Conservation (phyloP, 768 basidiomycete genomes). For the Phaeolepiota aurea region DNA sequence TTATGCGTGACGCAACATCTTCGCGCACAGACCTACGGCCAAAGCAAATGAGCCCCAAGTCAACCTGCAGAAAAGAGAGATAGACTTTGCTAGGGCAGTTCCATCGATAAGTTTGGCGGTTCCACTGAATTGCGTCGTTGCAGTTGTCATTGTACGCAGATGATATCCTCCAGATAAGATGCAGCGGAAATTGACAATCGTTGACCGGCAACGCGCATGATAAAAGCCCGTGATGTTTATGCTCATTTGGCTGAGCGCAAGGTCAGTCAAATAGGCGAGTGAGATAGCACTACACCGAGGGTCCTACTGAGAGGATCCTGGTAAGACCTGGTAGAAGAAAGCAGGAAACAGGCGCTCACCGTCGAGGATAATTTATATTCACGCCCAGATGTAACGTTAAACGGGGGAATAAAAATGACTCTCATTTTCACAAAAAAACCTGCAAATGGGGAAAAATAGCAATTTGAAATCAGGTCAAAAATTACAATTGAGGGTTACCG, state of each 20-base stretch:
- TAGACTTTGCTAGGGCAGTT: constrained; percentile 72
- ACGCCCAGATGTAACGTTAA: too few species aligned
- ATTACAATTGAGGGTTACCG: too few species aligned
- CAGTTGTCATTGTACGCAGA: constrained; percentile 28
- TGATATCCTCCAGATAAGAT: constrained; percentile 30
- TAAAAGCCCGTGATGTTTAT: constrained; percentile 11
- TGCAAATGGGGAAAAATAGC: too few species aligned
- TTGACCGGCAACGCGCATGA: constrained; percentile 8
- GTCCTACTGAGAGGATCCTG: too few species aligned
- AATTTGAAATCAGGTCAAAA: too few species aligned
- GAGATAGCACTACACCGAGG: too few species aligned
- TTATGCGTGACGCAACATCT: constrained; percentile 64
- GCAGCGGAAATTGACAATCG: constrained; percentile 11
- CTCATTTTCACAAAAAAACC: too few species aligned
- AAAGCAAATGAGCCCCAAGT: not conserved
- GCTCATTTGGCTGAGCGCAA: constrained; percentile 1
- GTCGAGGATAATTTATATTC: too few species aligned
- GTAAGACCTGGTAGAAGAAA: too few species aligned
- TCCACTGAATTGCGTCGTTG: constrained; percentile 10
- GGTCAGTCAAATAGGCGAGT: too few species aligned
- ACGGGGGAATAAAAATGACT: too few species aligned
- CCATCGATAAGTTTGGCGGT: constrained; percentile 69
- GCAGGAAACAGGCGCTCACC: too few species aligned
- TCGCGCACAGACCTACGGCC: constrained; percentile 67
- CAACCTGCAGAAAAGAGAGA: not conserved